phyloP scores from a whole-genome alignment of 805 yeast species.

The Schwanniomyces pseudopolymorphus region DNA sequence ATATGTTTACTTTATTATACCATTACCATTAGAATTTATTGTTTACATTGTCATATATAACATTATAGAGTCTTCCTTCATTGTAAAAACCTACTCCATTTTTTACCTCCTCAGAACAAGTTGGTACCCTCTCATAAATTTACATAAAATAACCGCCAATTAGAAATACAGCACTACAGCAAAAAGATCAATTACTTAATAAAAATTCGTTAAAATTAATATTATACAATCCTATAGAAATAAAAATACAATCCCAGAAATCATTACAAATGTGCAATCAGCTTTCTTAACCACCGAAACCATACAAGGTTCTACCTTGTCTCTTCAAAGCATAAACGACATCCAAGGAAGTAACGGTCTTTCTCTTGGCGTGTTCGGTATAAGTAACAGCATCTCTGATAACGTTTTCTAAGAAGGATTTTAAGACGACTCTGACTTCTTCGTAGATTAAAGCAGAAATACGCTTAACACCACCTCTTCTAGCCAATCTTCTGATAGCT shows the following conservation, averaged over 20 bases:
- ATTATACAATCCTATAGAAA: constrained; percentile 2
- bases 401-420: constrained; percentile 93
- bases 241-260: constrained; percentile 1
- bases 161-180: too few species aligned
- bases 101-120: too few species aligned
- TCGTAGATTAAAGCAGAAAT: constrained; percentile 98
- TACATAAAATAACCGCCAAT: background rate
- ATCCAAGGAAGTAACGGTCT: constrained; percentile 98
- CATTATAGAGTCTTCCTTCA: too few species aligned
- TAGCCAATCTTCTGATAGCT: constrained; percentile 99
- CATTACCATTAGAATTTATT: background rate
- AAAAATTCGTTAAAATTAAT: constrained; percentile 1
- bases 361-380: constrained; percentile 99
- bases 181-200: background rate
- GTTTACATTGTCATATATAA: background rate
- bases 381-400: constrained; percentile 99
- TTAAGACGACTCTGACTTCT: constrained; percentile 96
- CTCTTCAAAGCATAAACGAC: constrained; percentile 99
- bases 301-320: constrained; percentile 99
- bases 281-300: constrained; percentile 92
- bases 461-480: constrained; percentile 99
- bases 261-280: background rate
- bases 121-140: too few species aligned
- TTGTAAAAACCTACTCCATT: too few species aligned
- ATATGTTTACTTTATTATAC: background rate